Evolutionary conservation across 352 stramenopile species (phyloP), one percentile per base, ranked within the genome.

Genomic region (Paralagenidium karlingii): DNA sequence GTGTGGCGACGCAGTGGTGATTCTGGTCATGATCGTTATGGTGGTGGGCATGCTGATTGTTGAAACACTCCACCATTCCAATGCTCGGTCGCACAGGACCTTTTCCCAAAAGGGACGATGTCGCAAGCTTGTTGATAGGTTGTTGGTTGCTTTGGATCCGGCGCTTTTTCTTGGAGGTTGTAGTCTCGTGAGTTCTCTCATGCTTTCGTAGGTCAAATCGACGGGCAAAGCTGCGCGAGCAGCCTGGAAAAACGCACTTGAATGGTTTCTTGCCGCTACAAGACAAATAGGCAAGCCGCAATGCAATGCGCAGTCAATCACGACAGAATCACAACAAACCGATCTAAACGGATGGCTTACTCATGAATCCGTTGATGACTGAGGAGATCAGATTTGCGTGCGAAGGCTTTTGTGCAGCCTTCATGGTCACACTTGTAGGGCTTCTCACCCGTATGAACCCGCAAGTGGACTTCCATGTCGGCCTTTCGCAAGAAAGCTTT

Each of bases 161-260:
- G 19, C 26, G 43, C 24, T 42, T 49, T 2, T 12, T 16, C 11
- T 30, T 15, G 19, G 12, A 40, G 6, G 20, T 33, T 8, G 24
- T n/a, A 16, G 31, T 8, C 36, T 39, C 55, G 29, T 82, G 68
- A 38, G 75, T 56, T 18, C 53, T 52, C 52, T 73, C 59, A 50
- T 87, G 74, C 53, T 87, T 87, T 39, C 79, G 64, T 8, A 85
- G 55, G 36, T 87, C 74, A 25, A 81, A 80, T 26, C 66, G 68
- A 12, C 68, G 53, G 4, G 68, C 63, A 30, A 79, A 82, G 24
- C 51, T 58, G 26, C 60, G 53, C 2, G 52, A 58, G 34, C 73
- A 86, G 12, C 47, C 62, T 9, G 65, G 60, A 24, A 68, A 68
- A 7, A 44, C 27, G 34, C 74, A 84, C 20, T 51, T 47, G 34